Conservation (phyloP, 257 asterid species). For the Solanum arcanum region DNA sequence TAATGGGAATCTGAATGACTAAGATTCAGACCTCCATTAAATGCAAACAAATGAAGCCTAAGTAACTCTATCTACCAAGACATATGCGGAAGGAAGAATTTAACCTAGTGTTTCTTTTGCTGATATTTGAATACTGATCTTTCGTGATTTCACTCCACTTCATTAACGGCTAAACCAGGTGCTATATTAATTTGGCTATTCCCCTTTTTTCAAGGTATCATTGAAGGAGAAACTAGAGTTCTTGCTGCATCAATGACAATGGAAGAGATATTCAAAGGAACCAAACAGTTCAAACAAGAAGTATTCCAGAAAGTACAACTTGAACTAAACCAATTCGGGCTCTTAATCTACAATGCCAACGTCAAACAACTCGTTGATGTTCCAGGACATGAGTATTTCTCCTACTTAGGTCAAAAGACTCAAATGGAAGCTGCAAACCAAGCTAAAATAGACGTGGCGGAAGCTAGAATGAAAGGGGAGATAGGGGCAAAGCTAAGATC, state of each 20-base stretch:
- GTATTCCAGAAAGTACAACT: conserved; percentile 62
- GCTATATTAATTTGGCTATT: not conserved
- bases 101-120: not conserved
- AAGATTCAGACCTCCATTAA: too few relatives aligned
- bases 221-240: conserved; percentile 70
- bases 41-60: too few relatives aligned
- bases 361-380: conserved; percentile 68
- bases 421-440: conserved; percentile 70
- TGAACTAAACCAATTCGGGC: conserved; percentile 53
- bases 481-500: conserved; percentile 37
- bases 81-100: not conserved
- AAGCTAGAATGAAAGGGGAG: conserved; percentile 66
- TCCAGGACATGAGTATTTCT: conserved; percentile 58
- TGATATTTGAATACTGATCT: not conserved
- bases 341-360: conserved; percentile 53
- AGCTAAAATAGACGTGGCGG: conserved; percentile 47
- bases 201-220: conserved; percentile 47
- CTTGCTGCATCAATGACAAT: conserved; percentile 67
- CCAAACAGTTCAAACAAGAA: conserved; percentile 49
- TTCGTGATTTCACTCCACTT: not conserved
- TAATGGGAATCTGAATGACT: too few relatives aligned
- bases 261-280: conserved; percentile 50
- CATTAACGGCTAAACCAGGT: not conserved
- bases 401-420: conserved; percentile 52
- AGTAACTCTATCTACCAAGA: not conserved